Evolutionary conservation across 164 flowering plant species (phyloP), one percentile per base, ranked within the genome.

Genomic region (Brasenia schreberi): DNA sequence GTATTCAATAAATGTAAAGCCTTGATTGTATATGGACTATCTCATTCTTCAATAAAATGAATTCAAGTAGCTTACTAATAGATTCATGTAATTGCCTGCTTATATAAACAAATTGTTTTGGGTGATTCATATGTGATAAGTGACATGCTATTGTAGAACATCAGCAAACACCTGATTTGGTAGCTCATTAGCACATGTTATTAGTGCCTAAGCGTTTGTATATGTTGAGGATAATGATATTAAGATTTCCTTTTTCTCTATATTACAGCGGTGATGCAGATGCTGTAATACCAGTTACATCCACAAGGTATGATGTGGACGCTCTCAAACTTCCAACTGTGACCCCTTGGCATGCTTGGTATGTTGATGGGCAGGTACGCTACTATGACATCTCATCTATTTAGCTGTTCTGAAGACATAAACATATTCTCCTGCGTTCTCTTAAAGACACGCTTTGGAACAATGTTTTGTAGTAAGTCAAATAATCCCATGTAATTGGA

Each of bases 291-390:
- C 99, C 99, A 52, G 83, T 89, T 65, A 87, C 97, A 66, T 87
- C 97, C 23, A 89, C 97, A 61, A 84, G 97, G 18, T 87, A 88
- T 82, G 87, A 80, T 58, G 79, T 94, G 67, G 90, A 88, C 71
- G 88, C 97, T 72, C 89, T 94, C 27, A 82, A 83, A 63, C 97
- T 94, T 74, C 84, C 85, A 60, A 83, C 92, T 4, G 64, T 82
- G 56, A 71, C 72, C 64, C 92, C 92, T n/a, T 94, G 93, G 93
- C 85, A 70, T 67, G 84, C 97, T 66, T 94, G 99, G 99, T 94
- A 94, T 63, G 89, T 83, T 64, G 88, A 91, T 66, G 95, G 93
- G 39, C 88, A 90, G 98, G 98, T 93, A 78, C 9, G 56, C 14
- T 49, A 49, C 16, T 14, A 49, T 49, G 56, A 49, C 16, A 14